Evolutionary conservation across 106 monocot species (phyloP), one percentile per base, ranked within the genome.

Genomic region (Dendrobium officinale): DNA sequence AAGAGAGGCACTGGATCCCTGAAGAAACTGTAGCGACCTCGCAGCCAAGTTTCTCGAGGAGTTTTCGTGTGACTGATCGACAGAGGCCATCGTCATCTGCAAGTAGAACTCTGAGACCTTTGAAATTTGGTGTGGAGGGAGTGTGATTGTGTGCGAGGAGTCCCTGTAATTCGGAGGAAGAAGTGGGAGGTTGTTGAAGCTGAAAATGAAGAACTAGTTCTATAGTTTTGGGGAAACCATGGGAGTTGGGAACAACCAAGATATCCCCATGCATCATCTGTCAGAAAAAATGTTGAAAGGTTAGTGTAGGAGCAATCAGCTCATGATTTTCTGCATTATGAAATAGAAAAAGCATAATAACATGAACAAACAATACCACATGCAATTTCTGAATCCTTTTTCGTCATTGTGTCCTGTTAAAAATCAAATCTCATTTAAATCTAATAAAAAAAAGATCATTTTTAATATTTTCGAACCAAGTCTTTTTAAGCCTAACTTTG

Each of bases 221-320:
- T 64, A 85, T 85, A 56, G 79, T 85, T 76, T 86, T 79, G 5
- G 78, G 73, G 9, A 79, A 49, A 1, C 87, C 92, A 42, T 81
- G 76, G 22, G 77, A 74, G 59, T 87, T 86, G 26, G 83, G 77
- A 72, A 88, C 78, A 9, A 73, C 85, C 83, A 90, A 84, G 40
- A 93, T 87, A 66, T 93, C 87, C 20, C 93, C 93, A 67, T 93
- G 88, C 93, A 93, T 90, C 88, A 88, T 83, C 93, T 93, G 86
- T 61, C 55, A 11, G 40, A 29, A 58, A 41, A 2, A 51, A 51
- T 13, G 10, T 51, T 51, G 15, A 15, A 51, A 51, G 10, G 10
- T 44, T 9, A 44, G 9, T 0, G 0, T 45, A 45, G 45, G 9
- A 45, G 1, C 19, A 61, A 61, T 61, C 10, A n/a, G 10, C 22